Evolutionary conservation across 2,329 filamentous ascomycete genomes (phyloP).

Genomic region (Cladophialophora carrionii): DNA sequence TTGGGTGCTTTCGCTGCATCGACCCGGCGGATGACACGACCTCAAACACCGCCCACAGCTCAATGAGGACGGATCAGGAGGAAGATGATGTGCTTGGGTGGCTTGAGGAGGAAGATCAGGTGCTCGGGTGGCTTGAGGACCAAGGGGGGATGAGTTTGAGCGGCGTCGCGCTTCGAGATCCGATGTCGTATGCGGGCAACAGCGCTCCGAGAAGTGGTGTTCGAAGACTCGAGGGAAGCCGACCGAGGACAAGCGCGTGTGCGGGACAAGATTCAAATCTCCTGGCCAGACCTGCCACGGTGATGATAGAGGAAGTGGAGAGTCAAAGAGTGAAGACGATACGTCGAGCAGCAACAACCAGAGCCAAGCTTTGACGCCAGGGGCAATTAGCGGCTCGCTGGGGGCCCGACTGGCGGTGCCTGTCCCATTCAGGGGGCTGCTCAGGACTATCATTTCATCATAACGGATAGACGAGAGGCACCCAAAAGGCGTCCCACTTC

Average conservation of each 20-base stretch:
- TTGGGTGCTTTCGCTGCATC: not conserved
- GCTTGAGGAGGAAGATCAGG: conserved; percentile 7
- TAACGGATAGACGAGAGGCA: not conserved
- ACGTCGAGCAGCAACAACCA: not conserved
- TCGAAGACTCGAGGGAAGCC: not conserved
- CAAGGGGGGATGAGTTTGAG: conserved; percentile 17
- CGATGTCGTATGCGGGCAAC: conserved; percentile 13
- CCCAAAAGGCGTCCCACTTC: not conserved
- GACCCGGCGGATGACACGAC: conserved; percentile 2
- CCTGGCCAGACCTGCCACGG: conserved; percentile 12
- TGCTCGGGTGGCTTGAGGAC: not conserved
- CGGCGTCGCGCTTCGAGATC: conserved; percentile 6
- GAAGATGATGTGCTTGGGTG: conserved; percentile 7
- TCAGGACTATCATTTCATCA: not conserved
- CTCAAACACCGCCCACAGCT: not conserved
- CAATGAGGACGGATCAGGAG: conserved; percentile 2
- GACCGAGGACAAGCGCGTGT: conserved; percentile 22
- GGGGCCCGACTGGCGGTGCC: not conserved
- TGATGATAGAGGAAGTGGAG: conserved; percentile 31
- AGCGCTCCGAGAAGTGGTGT: conserved; percentile 4
- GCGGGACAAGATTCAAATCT: conserved; percentile 26
- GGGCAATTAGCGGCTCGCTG: not conserved
- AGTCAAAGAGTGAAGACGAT: conserved; percentile 22
- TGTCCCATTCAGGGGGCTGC: not conserved
- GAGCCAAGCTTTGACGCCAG: conserved; percentile 21